These are phyloP conservation scores for Paramecium biaurelia DNA, from an alignment of 73 alveolate species.

Conservation along the genomic window DNA sequence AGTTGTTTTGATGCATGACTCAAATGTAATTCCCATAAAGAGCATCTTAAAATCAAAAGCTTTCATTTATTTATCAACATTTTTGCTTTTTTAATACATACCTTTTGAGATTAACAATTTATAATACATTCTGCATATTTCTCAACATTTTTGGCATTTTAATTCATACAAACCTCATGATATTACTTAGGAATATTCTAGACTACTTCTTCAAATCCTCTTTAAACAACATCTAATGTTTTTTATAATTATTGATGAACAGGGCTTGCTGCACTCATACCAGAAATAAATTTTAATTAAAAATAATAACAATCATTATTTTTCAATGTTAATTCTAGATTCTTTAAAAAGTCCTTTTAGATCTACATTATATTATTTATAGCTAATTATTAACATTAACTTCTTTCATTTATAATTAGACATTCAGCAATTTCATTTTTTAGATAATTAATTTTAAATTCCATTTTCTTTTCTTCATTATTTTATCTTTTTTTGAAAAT, in stretches of 20 bases:
- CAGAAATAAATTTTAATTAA: constrained; percentile 21
- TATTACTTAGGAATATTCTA: neutral
- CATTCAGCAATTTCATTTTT: neutral
- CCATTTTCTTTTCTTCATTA: neutral
- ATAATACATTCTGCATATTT: neutral
- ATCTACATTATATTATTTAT: neutral
- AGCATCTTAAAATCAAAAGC: constrained; percentile 21
- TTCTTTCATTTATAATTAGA: neutral
- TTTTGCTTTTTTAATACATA: neutral
- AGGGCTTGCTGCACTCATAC: neutral
- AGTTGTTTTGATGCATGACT: neutral
- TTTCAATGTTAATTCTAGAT: neutral
- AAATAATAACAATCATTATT: neutral
- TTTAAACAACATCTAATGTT: neutral
- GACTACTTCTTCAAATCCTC: constrained; percentile 5
- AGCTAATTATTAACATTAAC: neutral
- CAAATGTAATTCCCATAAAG: neutral
- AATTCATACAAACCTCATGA: neutral
- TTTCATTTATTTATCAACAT: neutral
- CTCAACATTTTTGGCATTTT: neutral
- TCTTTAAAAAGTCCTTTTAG: neutral
- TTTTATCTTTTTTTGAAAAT: neutral
- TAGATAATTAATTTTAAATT: neutral
- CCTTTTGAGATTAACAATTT: neutral
- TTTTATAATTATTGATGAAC: neutral